These are phyloP conservation scores for Phytophthora foliorum DNA, from an alignment of 352 stramenopile species.

Conservation along the genomic window DNA sequence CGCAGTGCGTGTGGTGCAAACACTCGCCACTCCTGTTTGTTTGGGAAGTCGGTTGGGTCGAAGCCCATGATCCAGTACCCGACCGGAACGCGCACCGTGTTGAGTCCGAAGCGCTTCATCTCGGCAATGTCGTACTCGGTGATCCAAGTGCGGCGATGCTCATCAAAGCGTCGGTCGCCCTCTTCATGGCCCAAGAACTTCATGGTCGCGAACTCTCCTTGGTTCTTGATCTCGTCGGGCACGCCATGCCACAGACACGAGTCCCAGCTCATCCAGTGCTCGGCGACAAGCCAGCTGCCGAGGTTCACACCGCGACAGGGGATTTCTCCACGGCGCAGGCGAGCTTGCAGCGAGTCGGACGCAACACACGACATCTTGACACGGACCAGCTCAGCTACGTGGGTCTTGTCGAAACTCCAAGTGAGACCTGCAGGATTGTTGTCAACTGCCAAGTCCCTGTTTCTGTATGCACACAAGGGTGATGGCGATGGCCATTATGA, in stretches of 20 bases:
- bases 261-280: slow-evolving; percentile 83
- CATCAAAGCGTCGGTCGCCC: slow-evolving; percentile 46
- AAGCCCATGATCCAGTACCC: slow-evolving; percentile 87
- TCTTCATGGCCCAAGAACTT: slow-evolving; percentile 51
- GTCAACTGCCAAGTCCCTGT: slow-evolving; percentile 22
- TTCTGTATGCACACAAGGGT: too few relatives aligned
- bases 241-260: slow-evolving; percentile 73
- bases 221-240: slow-evolving; percentile 46
- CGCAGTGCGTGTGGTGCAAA: slow-evolving; percentile 51
- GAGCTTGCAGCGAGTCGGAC: slow-evolving; percentile 56
- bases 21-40: slow-evolving; percentile 56
- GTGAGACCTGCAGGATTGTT: slow-evolving; percentile 26
- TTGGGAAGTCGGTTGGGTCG: slow-evolving; percentile 63
- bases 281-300: slow-evolving; percentile 80
- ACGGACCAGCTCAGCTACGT: not conserved
- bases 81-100: slow-evolving; percentile 84
- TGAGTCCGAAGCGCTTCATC: slow-evolving; percentile 77
- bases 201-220: slow-evolving; percentile 84
- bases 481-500: too few relatives aligned
- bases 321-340: slow-evolving; percentile 66
- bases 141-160: slow-evolving; percentile 78
- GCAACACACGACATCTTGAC: slow-evolving; percentile 31
- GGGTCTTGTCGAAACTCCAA: slow-evolving; percentile 19
- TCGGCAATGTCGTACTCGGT: slow-evolving; percentile 73
- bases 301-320: slow-evolving; percentile 77